Percentiles rank a stretch among this genome's conserved stretches.
Conservation (phyloP, 306 rosid genomes). For the Citrullus colocynthis region DNA sequence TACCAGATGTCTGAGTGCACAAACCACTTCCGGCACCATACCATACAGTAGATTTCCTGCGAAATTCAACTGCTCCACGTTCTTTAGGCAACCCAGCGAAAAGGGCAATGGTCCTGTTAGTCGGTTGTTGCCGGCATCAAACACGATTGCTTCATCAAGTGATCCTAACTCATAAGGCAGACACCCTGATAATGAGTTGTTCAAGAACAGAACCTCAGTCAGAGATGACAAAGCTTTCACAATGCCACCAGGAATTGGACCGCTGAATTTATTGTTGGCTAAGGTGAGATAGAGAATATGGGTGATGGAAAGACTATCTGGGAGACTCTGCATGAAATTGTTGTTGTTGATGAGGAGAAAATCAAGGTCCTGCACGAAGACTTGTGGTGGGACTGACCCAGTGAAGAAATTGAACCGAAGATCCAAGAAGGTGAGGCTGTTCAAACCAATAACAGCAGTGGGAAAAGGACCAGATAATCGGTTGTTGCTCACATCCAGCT, state of each 20-base stretch:
- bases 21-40: constrained; percentile 65
- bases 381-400: constrained; percentile 67
- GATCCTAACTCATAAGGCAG: constrained; percentile 65
- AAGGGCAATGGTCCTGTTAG: constrained; percentile 69
- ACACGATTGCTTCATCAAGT: constrained; percentile 41
- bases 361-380: constrained; percentile 52
- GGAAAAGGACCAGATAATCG: constrained; percentile 72
- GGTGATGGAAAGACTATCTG: constrained; percentile 35
- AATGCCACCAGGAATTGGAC: constrained; percentile 58
- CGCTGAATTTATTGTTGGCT: constrained; percentile 71
- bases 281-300: constrained; percentile 57
- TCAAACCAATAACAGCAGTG: constrained; percentile 39
- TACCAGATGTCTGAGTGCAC: constrained; percentile 38
- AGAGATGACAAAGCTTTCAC: constrained; percentile 40
- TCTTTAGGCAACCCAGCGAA: constrained; percentile 54
- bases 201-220: constrained; percentile 43
- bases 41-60: constrained; percentile 49
- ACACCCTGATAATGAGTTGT: constrained; percentile 69
- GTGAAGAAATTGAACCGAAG: constrained; percentile 62
- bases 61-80: constrained; percentile 46
- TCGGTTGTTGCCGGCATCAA: constrained; percentile 53
- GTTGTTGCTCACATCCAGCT: constrained; percentile 79
- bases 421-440: constrained; percentile 46
- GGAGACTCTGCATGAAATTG: constrained; percentile 42
- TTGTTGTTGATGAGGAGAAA: constrained; percentile 79